Conservation (phyloP, 2,329 filamentous ascomycete genomes). For the Hysterium pulicare region DNA sequence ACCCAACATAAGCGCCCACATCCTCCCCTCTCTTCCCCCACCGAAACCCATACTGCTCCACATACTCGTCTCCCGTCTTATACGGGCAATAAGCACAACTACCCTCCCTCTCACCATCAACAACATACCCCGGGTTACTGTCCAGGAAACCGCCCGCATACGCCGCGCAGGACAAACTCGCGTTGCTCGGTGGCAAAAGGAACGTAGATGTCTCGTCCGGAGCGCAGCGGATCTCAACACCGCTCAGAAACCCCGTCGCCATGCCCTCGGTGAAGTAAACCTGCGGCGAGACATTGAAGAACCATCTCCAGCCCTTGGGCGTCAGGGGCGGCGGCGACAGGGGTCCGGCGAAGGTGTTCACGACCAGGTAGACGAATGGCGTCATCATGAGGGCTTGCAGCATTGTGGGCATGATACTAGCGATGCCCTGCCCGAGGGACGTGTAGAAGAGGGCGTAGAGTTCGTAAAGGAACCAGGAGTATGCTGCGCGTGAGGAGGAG, state of each 20-base stretch:
- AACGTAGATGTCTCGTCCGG: constrained; percentile 59
- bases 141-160: constrained; percentile 51
- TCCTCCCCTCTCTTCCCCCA: not conserved
- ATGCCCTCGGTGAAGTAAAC: constrained; percentile 64
- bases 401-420: constrained; percentile 63
- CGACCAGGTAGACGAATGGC: constrained; percentile 55
- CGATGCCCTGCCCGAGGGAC: constrained; percentile 65
- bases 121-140: not conserved
- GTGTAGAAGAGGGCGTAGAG: constrained; percentile 65
- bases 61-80: not conserved
- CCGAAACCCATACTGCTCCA: not conserved
- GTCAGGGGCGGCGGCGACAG: constrained; percentile 64
- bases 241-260: constrained; percentile 54
- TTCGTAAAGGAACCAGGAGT: constrained; percentile 62
- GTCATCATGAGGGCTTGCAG: constrained; percentile 65
- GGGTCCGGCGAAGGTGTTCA: constrained; percentile 72
- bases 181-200: constrained; percentile 53
- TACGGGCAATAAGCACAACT: not conserved
- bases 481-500: constrained; percentile 46
- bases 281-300: constrained; percentile 60
- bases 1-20: not conserved
- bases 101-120: not conserved
- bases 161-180: constrained; percentile 57
- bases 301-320: constrained; percentile 60
- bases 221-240: constrained; percentile 55